Percentiles rank a stretch among this genome's conserved stretches.
Conservation (phyloP, 2,329 filamentous ascomycete genomes). For the Xylariaceae sp. region DNA sequence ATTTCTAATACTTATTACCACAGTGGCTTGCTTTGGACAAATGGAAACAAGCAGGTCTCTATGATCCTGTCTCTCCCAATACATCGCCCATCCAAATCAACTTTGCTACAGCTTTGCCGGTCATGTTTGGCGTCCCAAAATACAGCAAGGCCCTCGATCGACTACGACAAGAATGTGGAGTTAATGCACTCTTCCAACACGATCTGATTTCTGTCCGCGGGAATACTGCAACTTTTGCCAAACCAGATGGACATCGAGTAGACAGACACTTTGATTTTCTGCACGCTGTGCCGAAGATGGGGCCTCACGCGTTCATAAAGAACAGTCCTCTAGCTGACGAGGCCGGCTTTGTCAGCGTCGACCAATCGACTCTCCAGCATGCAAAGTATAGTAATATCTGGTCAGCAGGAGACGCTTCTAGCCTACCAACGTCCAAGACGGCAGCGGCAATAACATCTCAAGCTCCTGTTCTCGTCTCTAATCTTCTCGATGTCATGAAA, state of each 20-base stretch:
- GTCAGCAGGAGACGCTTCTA: background rate
- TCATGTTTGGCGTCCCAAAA: background rate
- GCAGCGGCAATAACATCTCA: background rate
- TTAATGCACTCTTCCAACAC: background rate
- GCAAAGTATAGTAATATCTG: background rate
- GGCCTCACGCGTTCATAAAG: background rate
- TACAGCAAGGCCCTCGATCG: background rate
- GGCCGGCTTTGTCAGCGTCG: background rate
- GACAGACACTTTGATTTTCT: background rate
- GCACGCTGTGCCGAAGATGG: background rate
- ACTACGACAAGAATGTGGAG: background rate
- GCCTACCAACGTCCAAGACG: background rate
- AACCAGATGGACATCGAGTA: background rate
- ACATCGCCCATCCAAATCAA: background rate
- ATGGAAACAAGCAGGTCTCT: background rate
- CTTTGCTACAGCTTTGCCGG: background rate
- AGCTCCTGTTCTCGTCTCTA: background rate
- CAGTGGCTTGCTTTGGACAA: background rate
- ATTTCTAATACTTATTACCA: background rate
- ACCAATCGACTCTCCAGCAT: background rate
- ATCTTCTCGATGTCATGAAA: background rate
- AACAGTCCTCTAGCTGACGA: background rate
- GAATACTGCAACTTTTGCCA: background rate
- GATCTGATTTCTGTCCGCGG: background rate
- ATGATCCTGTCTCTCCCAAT: background rate